A percentile compares a stretch with the other conserved stretches of the same genome.
Conservation (phyloP, 106 monocot genomes). For the Xerophyta viscosa region DNA sequence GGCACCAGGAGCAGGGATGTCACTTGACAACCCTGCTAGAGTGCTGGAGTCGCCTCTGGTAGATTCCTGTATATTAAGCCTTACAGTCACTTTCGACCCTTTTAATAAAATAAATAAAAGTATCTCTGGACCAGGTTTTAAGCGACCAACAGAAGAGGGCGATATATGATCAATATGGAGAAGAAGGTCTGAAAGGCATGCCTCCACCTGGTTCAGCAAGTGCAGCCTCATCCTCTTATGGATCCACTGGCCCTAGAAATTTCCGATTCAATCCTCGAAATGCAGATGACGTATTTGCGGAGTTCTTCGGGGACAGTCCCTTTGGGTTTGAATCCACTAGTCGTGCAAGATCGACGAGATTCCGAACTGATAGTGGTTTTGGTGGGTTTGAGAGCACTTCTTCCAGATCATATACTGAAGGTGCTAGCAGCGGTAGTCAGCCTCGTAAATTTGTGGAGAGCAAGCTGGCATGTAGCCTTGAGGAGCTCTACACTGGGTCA, state of each 20-base stretch:
- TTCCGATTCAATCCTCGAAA: constrained; percentile 52
- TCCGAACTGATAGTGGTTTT: constrained; percentile 35
- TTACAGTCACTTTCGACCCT: no score
- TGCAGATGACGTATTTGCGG: constrained; percentile 67
- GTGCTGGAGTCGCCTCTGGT: no score
- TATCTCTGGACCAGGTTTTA: constrained; percentile 23
- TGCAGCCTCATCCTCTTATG: constrained; percentile 16
- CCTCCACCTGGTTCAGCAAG: constrained; percentile 48
- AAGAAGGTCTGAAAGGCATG: constrained; percentile 53
- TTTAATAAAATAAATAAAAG: no score
- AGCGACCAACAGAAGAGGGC: constrained; percentile 44
- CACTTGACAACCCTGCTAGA: no score
- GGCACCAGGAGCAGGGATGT: no score
- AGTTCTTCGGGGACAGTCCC: constrained; percentile 43
- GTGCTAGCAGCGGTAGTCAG: constrained; percentile 12
- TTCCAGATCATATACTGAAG: constrained; percentile 5
- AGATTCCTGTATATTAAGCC: no score
- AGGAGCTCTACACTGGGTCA: constrained; percentile 74
- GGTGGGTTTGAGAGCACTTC: constrained; percentile 10
- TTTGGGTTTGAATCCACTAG: constrained; percentile 38
- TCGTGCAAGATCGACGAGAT: constrained; percentile 43
- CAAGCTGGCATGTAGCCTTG: constrained; percentile 70
- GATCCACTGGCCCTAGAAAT: constrained; percentile 20
- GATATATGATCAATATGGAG: constrained; percentile 53
- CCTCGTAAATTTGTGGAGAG: constrained; percentile 55